A percentile compares a stretch with the other conserved stretches of the same genome.
phyloP scores from a whole-genome alignment of 2,329 filamentous ascomycete species.

The Ophiostoma himal-ulmi region DNA sequence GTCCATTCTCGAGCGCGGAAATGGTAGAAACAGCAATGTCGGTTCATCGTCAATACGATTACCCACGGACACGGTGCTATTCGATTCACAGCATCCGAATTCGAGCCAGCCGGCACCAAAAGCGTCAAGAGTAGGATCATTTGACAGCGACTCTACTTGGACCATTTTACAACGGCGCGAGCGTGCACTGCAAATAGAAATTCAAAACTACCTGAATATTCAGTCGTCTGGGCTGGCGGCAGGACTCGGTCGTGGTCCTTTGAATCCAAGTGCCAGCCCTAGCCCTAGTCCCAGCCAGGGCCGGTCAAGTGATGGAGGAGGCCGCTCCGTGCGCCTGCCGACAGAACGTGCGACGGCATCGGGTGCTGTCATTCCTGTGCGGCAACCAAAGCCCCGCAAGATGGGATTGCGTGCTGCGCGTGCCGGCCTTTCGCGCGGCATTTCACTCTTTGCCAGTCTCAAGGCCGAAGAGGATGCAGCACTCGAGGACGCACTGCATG shows the following conservation, averaged over 20 bases:
- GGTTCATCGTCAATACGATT: constrained; percentile 26
- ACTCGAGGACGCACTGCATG: constrained; percentile 50
- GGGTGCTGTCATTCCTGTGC: constrained; percentile 54
- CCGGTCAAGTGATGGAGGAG: constrained; percentile 36
- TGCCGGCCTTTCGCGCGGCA: constrained; percentile 57
- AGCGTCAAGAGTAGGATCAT: constrained; percentile 1
- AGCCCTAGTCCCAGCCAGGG: constrained; percentile 22
- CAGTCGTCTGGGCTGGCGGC: constrained; percentile 43
- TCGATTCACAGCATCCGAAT: constrained; percentile 30
- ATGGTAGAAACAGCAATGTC: constrained; percentile 12
- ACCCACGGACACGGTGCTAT: constrained; percentile 36
- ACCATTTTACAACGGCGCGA: constrained; percentile 43
- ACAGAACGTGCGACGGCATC: constrained; percentile 31
- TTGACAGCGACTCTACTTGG: constrained; percentile 42
- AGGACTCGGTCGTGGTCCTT: constrained; percentile 32
- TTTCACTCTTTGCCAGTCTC: constrained; percentile 58
- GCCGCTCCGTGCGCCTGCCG: constrained; percentile 34
- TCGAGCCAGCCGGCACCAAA: constrained; percentile 2
- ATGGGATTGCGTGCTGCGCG: constrained; percentile 57
- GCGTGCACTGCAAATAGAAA: constrained; percentile 41
- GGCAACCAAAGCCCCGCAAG: constrained; percentile 50
- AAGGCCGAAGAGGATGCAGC: constrained; percentile 63
- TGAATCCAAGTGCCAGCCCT: constrained; percentile 22
- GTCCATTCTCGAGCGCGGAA: not conserved
- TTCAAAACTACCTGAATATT: constrained; percentile 45